These are phyloP conservation scores for Pseudogymnoascus sp. DNA, from an alignment of 2,329 filamentous ascomycete genomes.

Conservation along the genomic window DNA sequence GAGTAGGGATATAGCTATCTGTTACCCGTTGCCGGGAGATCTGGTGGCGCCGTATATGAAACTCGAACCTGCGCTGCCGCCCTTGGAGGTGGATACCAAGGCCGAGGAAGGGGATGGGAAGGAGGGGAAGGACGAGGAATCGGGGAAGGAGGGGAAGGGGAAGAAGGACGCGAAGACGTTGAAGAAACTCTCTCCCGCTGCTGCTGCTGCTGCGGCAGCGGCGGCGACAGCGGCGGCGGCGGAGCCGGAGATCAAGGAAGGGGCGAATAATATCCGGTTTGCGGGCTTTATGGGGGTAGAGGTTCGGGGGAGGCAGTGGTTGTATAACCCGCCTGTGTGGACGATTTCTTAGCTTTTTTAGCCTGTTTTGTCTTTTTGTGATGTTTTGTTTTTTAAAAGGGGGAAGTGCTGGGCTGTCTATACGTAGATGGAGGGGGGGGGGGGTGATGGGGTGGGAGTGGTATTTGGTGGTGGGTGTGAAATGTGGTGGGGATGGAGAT, in stretches of 20 bases:
- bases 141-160: conserved; percentile 12
- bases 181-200: neutral
- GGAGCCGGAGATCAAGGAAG: conserved; percentile 24
- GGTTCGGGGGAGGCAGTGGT: conserved; percentile 64
- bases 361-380: neutral
- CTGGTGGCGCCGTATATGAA: conserved; percentile 72
- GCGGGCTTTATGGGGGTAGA: conserved; percentile 68
- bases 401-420: neutral
- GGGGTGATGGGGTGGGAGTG: neutral
- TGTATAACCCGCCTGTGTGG: conserved; percentile 71
- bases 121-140: conserved; percentile 24
- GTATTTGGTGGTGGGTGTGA: neutral
- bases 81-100: conserved; percentile 36
- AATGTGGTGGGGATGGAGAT: neutral
- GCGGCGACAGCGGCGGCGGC: conserved; percentile 16
- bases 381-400: neutral
- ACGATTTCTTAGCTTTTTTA: conserved; percentile 32
- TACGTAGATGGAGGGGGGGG: neutral
- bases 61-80: conserved; percentile 58
- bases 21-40: conserved; percentile 74
- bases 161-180: conserved; percentile 10
- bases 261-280: conserved; percentile 53
- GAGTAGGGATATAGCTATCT: conserved; percentile 80
- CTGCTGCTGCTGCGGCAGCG: neutral
- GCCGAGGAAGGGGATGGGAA: conserved; percentile 22